Evolutionary conservation across 78 protist genomes (phyloP).

Genomic region (Dictyostelium discoideum): DNA sequence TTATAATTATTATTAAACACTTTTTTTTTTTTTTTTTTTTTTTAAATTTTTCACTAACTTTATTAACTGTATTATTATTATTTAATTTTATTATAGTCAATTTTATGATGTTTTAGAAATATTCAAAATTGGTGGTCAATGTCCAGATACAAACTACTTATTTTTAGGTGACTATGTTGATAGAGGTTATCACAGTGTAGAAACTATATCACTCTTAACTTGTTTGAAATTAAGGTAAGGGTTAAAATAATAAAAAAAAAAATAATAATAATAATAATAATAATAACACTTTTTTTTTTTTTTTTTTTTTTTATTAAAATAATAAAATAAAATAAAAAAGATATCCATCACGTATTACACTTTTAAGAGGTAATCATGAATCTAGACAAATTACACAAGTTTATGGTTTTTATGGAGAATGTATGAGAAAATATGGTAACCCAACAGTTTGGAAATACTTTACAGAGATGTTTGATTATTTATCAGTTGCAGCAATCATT

Average conservation of each 20-base stretch:
- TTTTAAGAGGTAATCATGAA: constrained; percentile 98
- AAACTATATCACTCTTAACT: constrained; percentile 67
- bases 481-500: constrained; percentile 93
- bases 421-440: constrained; percentile 94
- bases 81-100: constrained; percentile 95
- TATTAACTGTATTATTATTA: not conserved
- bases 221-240: constrained; percentile 70
- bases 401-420: constrained; percentile 98
- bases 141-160: constrained; percentile 95
- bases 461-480: constrained; percentile 94
- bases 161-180: constrained; percentile 97
- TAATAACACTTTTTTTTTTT: not conserved
- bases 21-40: not conserved
- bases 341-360: constrained; percentile 87
- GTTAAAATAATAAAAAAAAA: not conserved
- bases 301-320: not conserved
- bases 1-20: not conserved
- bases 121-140: constrained; percentile 95
- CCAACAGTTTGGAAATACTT: constrained; percentile 95
- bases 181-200: constrained; percentile 80
- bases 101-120: constrained; percentile 97
- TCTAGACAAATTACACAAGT: constrained; percentile 95
- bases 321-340: not conserved
- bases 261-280: not conserved
- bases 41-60: not conserved